Evolutionary conservation across 1,139 yeast genomes (phyloP).

Genomic region (Blastobotrys illinoisensis): DNA sequence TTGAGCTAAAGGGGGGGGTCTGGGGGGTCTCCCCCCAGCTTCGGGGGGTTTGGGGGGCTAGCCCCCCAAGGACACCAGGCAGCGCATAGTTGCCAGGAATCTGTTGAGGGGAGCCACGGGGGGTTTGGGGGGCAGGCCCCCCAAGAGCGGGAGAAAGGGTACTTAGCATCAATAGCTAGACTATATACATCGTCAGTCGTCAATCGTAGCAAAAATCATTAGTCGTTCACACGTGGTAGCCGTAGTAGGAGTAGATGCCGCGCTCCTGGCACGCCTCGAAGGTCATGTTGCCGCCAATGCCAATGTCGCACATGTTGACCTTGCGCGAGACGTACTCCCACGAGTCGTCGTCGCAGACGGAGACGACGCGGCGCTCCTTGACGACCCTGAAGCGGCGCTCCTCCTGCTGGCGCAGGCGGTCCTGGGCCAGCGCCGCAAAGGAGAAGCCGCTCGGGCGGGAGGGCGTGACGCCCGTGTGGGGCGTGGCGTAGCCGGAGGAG

Average conservation of each 20-base stretch:
- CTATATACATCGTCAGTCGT: background rate
- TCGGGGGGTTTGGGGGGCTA: background rate
- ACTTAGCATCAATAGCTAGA: background rate
- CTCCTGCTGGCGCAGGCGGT: conserved; percentile 12
- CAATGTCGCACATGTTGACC: conserved; percentile 31
- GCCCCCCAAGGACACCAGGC: too few species aligned
- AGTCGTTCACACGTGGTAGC: conserved; percentile 19
- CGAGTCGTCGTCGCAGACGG: conserved; percentile 14
- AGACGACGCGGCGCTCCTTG: background rate
- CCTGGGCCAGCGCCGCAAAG: conserved; percentile 26
- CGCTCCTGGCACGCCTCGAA: conserved; percentile 29
- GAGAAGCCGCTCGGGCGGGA: conserved; percentile 20
- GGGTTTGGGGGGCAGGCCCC: too few species aligned
- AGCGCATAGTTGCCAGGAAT: too few species aligned
- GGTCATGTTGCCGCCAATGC: conserved; percentile 30
- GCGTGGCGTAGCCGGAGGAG: conserved; percentile 1
- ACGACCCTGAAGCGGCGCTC: background rate
- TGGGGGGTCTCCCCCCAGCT: background rate
- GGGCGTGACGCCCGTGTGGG: conserved; percentile 11
- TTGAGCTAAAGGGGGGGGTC: background rate
- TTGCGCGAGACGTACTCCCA: conserved; percentile 33
- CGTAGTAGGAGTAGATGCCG: conserved; percentile 36
- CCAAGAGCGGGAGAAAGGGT: too few species aligned
- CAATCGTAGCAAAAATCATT: background rate
- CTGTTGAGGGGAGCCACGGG: too few species aligned